Evolutionary conservation across 441 rosid species (phyloP).

Genomic region (Raphanus hybrid): DNA sequence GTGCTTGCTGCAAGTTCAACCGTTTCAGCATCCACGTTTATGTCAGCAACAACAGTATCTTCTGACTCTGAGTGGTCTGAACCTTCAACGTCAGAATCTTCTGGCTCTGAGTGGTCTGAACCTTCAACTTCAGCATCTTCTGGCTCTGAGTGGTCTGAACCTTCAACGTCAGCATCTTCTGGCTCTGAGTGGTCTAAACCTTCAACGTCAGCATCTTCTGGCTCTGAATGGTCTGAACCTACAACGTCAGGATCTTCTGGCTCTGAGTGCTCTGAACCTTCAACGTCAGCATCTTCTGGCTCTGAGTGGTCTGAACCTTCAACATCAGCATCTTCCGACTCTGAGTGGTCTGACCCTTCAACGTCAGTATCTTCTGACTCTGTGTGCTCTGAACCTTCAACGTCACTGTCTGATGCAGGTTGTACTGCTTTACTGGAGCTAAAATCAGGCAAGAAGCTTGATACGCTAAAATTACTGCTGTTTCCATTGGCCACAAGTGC

Average conservation of each 20-base stretch:
- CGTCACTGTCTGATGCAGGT: constrained; percentile 24
- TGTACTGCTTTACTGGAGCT: constrained; percentile 43
- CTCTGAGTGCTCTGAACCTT: not conserved
- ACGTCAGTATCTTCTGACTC: not conserved
- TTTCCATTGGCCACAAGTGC: constrained; percentile 59
- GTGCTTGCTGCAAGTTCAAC: constrained; percentile 37
- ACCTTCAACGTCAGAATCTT: not conserved
- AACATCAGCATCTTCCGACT: not conserved
- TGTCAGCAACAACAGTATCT: constrained; percentile 10
- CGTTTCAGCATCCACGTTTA: constrained; percentile 31
- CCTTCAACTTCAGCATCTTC: not conserved
- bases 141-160: not conserved
- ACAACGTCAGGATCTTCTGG: not conserved
- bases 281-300: not conserved
- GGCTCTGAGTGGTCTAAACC: not conserved
- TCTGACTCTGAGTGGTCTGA: constrained; percentile 36
- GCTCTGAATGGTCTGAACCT: not conserved
- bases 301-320: not conserved
- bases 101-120: not conserved
- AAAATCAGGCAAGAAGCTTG: constrained; percentile 50
- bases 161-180: not conserved
- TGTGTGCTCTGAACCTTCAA: not conserved
- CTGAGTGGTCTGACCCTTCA: not conserved
- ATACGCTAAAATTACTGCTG: constrained; percentile 49
- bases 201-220: not conserved